phyloP scores from a whole-genome alignment of 2,329 filamentous ascomycete species.

The Claviceps purpurea region DNA sequence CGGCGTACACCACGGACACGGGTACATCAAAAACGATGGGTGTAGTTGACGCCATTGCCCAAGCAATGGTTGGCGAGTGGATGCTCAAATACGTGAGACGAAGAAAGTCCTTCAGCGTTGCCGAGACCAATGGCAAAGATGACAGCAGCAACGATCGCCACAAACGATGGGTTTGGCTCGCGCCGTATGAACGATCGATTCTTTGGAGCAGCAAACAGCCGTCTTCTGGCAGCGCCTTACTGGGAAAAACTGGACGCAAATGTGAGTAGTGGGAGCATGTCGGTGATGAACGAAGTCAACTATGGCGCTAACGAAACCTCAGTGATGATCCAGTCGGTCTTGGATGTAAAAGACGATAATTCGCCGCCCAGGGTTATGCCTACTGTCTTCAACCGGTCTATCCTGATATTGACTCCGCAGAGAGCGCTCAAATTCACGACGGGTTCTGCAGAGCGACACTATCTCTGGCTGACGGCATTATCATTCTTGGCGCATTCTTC shows the following conservation, averaged over 20 bases:
- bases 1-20: constrained; percentile 30
- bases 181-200: constrained; percentile 87
- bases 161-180: constrained; percentile 97
- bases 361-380: constrained; percentile 58
- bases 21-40: constrained; percentile 55
- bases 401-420: constrained; percentile 85
- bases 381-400: constrained; percentile 75
- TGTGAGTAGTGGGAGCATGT: constrained; percentile 43
- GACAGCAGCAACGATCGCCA: constrained; percentile 68
- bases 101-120: constrained; percentile 79
- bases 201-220: constrained; percentile 99
- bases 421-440: constrained; percentile 93
- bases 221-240: constrained; percentile 67
- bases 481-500: constrained; percentile 90
- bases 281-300: neutral
- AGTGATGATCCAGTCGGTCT: constrained; percentile 91
- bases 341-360: constrained; percentile 94
- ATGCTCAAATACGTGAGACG: constrained; percentile 85
- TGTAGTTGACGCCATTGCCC: constrained; percentile 91
- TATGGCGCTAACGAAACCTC: constrained; percentile 16
- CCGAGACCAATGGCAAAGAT: constrained; percentile 52
- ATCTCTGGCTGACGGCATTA: constrained; percentile 85
- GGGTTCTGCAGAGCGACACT: constrained; percentile 69
- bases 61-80: constrained; percentile 97
- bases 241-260: constrained; percentile 92